Percentiles rank a stretch among this genome's conserved stretches.
phyloP scores from a whole-genome alignment of 108 stramenopile species.

The Skeletonema tropicum region DNA sequence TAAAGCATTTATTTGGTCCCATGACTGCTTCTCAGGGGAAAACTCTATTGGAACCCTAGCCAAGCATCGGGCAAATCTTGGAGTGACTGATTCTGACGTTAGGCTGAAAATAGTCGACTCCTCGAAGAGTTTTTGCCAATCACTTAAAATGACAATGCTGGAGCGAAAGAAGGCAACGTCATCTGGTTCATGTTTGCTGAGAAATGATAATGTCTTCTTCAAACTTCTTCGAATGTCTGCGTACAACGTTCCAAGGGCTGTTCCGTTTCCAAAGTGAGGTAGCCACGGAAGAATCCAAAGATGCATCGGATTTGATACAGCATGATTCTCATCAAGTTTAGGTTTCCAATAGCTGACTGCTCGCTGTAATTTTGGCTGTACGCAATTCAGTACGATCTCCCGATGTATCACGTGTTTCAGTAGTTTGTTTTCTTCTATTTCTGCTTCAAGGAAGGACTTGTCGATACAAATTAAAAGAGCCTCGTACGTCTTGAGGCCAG shows the following conservation, averaged over 20 bases:
- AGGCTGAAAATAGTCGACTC: constrained; percentile 46
- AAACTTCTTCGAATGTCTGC: constrained; percentile 69
- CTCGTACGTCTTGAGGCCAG: constrained; percentile 64
- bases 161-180: constrained; percentile 50
- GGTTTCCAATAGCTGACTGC: constrained; percentile 66
- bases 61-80: constrained; percentile 58
- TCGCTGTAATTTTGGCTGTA: constrained; percentile 56
- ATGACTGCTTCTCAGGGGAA: constrained; percentile 38
- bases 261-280: constrained; percentile 63
- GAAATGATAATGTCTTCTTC: constrained; percentile 51
- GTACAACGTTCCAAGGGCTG: constrained; percentile 55
- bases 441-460: constrained; percentile 6
- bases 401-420: constrained; percentile 33
- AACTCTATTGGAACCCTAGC: constrained; percentile 25
- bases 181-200: constrained; percentile 44
- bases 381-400: constrained; percentile 36
- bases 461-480: constrained; percentile 35
- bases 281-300: constrained; percentile 86
- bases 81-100: constrained; percentile 56
- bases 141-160: constrained; percentile 39
- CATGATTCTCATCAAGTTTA: constrained; percentile 26
- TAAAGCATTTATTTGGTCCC: constrained; percentile 36
- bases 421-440: constrained; percentile 29
- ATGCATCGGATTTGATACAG: constrained; percentile 57
- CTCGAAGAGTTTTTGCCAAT: constrained; percentile 67